These are phyloP conservation scores for Actinidia arguta DNA, from an alignment of 179 eudicot species.

Conservation along the genomic window DNA sequence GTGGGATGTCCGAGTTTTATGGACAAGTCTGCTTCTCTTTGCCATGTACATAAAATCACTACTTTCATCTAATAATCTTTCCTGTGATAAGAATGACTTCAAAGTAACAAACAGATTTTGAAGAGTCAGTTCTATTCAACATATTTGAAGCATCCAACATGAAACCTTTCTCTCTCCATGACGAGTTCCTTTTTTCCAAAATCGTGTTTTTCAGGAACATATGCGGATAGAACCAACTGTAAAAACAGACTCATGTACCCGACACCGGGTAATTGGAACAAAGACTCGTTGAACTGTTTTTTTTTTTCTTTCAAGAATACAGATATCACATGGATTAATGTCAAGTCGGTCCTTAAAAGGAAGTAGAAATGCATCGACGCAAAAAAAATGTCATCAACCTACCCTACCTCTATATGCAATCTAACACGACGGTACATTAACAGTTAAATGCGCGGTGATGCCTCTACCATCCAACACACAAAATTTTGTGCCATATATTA, in stretches of 20 bases:
- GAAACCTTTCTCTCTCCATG: background rate
- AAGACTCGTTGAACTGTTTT: no score
- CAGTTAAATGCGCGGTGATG: background rate
- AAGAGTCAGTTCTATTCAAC: background rate
- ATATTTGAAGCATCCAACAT: background rate
- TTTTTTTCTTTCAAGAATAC: background rate
- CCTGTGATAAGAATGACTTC: background rate
- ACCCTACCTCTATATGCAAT: background rate
- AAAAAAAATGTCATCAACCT: background rate
- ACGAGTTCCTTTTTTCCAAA: background rate
- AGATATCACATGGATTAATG: background rate
- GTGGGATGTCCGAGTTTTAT: background rate
- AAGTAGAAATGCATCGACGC: background rate
- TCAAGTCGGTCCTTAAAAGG: background rate
- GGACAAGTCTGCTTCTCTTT: background rate
- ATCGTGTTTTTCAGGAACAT: background rate
- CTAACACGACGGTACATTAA: background rate
- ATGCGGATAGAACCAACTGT: background rate
- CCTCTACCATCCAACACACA: background rate
- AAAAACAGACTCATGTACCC: background rate
- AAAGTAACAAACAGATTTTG: background rate
- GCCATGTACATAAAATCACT: slow-evolving; percentile 10
- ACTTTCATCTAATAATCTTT: slow-evolving; percentile 20
- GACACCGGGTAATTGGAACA: no score
- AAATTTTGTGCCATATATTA: background rate